These are phyloP conservation scores for Solanum pimpinellifolium DNA, from an alignment of 257 asterid genomes.

Conservation along the genomic window DNA sequence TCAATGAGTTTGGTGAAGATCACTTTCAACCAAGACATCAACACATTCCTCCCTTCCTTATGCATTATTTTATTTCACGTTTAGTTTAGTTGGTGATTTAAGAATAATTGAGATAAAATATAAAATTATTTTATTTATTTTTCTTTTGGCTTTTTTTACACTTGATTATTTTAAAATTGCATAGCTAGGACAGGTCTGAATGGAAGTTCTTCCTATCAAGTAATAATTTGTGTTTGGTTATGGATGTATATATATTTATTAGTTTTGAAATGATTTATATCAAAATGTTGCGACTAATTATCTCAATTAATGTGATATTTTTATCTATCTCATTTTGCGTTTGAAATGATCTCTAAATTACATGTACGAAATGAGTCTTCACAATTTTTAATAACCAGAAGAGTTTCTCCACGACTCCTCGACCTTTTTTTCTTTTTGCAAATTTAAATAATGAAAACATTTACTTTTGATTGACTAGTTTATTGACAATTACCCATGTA, in stretches of 20 bases:
- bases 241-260: background rate
- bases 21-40: background rate
- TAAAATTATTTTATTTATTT: too few species aligned
- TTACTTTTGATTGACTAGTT: background rate
- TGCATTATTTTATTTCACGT: background rate
- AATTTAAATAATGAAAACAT: background rate
- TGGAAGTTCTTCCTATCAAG: too few species aligned
- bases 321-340: fast-evolving
- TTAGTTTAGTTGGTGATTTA: background rate
- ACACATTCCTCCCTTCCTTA: background rate
- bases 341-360: background rate
- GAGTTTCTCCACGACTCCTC: background rate
- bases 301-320: background rate
- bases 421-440: background rate
- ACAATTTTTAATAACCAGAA: background rate
- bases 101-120: background rate
- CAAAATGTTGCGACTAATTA: fast-evolving
- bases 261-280: background rate
- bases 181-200: too few species aligned
- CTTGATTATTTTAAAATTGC: too few species aligned
- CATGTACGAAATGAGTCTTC: background rate
- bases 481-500: background rate
- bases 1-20: background rate
- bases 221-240: background rate
- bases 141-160: fast-evolving